These are phyloP conservation scores for Davidsoniella virescens DNA, from an alignment of 2,329 filamentous ascomycete genomes.

Conservation along the genomic window DNA sequence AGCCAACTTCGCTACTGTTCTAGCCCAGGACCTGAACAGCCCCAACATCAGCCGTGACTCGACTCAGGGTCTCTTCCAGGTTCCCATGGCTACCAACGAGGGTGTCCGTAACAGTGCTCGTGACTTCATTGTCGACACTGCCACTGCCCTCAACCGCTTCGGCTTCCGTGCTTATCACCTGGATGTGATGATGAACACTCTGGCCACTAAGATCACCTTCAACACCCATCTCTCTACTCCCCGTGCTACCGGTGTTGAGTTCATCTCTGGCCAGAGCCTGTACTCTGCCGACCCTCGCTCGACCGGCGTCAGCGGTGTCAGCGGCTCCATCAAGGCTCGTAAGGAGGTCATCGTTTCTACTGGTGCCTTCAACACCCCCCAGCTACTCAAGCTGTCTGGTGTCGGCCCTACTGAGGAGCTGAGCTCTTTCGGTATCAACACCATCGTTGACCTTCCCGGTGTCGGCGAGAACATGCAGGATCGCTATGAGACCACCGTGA, in stretches of 20 bases:
- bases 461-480: conserved; percentile 34
- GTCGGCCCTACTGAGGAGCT: conserved; percentile 29
- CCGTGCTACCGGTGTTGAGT: conserved; percentile 25
- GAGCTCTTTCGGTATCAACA: conserved; percentile 26
- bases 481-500: conserved; percentile 25
- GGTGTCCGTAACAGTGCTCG: conserved; percentile 36
- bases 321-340: conserved; percentile 17
- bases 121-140: conserved; percentile 32
- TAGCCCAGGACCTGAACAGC: conserved; percentile 17
- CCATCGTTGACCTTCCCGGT: conserved; percentile 29
- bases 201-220: conserved; percentile 25
- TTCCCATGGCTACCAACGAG: conserved; percentile 38
- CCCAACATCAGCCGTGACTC: conserved; percentile 15
- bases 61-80: conserved; percentile 32
- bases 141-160: conserved; percentile 15
- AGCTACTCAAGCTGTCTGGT: conserved; percentile 35
- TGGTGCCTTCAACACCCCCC: conserved; percentile 33
- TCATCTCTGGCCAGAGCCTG: conserved; percentile 14
- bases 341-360: conserved; percentile 34
- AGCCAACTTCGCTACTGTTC: conserved; percentile 16
- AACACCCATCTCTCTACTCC: conserved; percentile 17
- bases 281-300: conserved; percentile 22
- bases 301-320: conserved; percentile 9
- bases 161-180: conserved; percentile 19
- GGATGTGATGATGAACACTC: conserved; percentile 15